These are phyloP conservation scores for Ceratopteris richardii DNA, from an alignment of 75 land plant species.

Conservation along the genomic window DNA sequence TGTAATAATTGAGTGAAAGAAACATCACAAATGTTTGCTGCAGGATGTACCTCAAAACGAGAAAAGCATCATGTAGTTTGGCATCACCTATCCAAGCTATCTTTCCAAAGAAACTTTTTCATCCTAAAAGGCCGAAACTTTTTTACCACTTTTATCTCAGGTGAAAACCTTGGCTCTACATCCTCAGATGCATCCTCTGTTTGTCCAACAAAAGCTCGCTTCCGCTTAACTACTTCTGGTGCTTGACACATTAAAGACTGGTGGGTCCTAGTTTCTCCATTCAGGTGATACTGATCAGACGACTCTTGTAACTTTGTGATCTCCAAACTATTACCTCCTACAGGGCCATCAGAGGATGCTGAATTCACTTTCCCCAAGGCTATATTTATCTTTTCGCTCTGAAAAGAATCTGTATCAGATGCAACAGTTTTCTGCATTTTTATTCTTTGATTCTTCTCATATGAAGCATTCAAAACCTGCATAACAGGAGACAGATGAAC, in stretches of 20 bases:
- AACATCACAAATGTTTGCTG: background rate
- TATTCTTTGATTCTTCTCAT: constrained; percentile 50
- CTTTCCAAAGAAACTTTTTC: constrained; percentile 72
- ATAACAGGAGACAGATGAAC: background rate
- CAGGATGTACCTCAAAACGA: background rate
- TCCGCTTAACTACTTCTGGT: too few relatives aligned
- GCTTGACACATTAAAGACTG: too few relatives aligned
- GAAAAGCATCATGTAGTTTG: background rate
- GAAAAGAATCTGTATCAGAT: background rate
- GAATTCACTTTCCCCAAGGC: background rate
- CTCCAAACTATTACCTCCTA: background rate
- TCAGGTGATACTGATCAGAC: background rate
- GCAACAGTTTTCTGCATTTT: constrained; percentile 14
- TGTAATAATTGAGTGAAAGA: constrained; percentile 25
- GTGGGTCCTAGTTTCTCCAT: too few relatives aligned
- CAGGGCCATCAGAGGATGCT: background rate
- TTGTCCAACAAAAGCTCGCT: too few relatives aligned
- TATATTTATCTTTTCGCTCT: background rate
- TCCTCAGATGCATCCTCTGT: constrained; percentile 12
- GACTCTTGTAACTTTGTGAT: background rate
- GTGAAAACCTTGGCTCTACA: constrained; percentile 6
- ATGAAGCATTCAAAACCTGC: constrained; percentile 83
- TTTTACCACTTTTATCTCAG: constrained; percentile 15
- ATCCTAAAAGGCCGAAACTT: constrained; percentile 45
- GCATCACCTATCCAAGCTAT: constrained; percentile 60